Evolutionary conservation across 2,329 filamentous ascomycete genomes (phyloP).

Genomic region (Venturia pyrina): DNA sequence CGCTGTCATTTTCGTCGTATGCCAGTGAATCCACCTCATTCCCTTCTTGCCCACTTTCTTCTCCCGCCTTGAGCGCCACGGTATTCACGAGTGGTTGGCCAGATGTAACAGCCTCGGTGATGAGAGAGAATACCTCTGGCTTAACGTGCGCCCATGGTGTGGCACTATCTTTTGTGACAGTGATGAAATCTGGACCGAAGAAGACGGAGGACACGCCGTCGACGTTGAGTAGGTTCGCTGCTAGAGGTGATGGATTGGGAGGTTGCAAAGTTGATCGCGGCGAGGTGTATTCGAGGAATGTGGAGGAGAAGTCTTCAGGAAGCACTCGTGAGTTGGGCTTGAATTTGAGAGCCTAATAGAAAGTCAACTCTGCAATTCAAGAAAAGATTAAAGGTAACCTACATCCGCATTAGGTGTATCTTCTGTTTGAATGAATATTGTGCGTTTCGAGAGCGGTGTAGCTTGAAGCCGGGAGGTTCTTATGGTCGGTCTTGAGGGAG

Average conservation of each 20-base stretch:
- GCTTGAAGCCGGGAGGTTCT: neutral
- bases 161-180: conserved; percentile 80
- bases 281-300: conserved; percentile 85
- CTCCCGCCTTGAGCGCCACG: conserved; percentile 48
- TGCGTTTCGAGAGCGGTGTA: conserved; percentile 37
- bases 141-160: conserved; percentile 92
- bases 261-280: conserved; percentile 81
- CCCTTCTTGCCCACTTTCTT: conserved; percentile 39
- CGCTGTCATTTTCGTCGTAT: conserved; percentile 83
- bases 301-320: conserved; percentile 58
- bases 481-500: neutral
- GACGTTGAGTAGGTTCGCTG: conserved; percentile 81
- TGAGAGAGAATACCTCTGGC: conserved; percentile 88
- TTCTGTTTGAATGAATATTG: conserved; percentile 97
- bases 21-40: conserved; percentile 59
- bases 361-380: neutral
- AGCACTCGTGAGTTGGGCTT: conserved; percentile 81
- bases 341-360: conserved; percentile 67
- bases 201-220: conserved; percentile 94
- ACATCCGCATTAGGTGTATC: conserved; percentile 88
- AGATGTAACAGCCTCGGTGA: conserved; percentile 82
- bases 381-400: conserved; percentile 16
- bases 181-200: conserved; percentile 93
- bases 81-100: conserved; percentile 73
- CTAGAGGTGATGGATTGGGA: conserved; percentile 83